Conservation (phyloP, 257 asterid species). For the Henckelia pumila region DNA sequence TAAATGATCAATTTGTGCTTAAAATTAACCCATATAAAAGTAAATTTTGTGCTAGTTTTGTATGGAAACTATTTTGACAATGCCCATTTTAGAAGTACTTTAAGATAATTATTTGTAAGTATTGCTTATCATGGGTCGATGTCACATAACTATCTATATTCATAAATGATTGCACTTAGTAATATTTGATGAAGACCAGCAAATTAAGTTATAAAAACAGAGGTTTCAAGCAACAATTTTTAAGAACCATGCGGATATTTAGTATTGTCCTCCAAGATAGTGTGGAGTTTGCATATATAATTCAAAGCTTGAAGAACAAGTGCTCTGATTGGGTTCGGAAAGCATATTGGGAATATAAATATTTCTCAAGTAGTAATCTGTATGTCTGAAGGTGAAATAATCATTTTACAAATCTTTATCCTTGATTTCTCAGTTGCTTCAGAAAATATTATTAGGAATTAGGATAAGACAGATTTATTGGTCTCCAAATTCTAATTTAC, state of each 20-base stretch:
- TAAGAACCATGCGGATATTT: too few species aligned
- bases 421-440: background rate
- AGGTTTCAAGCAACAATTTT: background rate
- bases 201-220: too few species aligned
- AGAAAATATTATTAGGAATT: background rate
- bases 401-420: background rate
- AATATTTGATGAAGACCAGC: background rate
- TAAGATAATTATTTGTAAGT: too few species aligned
- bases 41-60: background rate
- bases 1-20: background rate
- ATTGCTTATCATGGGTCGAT: too few species aligned
- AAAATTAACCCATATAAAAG: background rate
- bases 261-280: background rate
- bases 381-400: constrained; percentile 5
- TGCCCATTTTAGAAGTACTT: background rate
- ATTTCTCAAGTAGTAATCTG: constrained; percentile 9
- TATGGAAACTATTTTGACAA: background rate
- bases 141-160: too few species aligned
- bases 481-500: background rate
- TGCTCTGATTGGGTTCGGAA: constrained; percentile 9
- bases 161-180: too few species aligned
- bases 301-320: background rate
- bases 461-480: background rate
- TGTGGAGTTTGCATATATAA: background rate
- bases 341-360: constrained; percentile 1